A percentile compares a stretch with the other conserved stretches of the same genome.
Evolutionary conservation across 805 yeast species (phyloP).

Genomic region (Candida boleticola): DNA sequence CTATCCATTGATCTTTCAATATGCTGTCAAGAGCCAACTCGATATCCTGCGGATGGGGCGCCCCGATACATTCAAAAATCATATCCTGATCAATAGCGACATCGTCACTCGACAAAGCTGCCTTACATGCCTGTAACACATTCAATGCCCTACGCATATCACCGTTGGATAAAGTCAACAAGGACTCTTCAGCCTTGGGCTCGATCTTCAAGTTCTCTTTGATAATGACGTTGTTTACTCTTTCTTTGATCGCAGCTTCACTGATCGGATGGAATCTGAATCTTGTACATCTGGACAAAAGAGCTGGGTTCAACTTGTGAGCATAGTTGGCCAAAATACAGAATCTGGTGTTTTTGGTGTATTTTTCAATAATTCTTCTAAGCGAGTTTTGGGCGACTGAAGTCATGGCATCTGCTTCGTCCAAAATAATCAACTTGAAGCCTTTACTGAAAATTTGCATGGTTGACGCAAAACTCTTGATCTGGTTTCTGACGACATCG

Average conservation of each 20-base stretch:
- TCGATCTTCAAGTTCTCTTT: slow-evolving; percentile 62
- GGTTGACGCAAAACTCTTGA: slow-evolving; percentile 94
- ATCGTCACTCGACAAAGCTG: slow-evolving; percentile 52
- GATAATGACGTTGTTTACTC: slow-evolving; percentile 67
- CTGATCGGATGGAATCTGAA: slow-evolving; percentile 87
- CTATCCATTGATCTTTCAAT: slow-evolving; percentile 84
- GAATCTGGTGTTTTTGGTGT: slow-evolving; percentile 91
- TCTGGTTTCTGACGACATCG: slow-evolving; percentile 95
- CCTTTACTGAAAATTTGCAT: slow-evolving; percentile 87
- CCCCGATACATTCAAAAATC: slow-evolving; percentile 93
- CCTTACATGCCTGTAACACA: slow-evolving; percentile 90
- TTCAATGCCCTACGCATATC: slow-evolving; percentile 96
- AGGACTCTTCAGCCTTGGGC: slow-evolving; percentile 59
- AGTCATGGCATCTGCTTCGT: slow-evolving; percentile 96
- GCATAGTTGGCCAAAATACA: slow-evolving; percentile 95
- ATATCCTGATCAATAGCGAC: slow-evolving; percentile 63
- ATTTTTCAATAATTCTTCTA: slow-evolving; percentile 84
- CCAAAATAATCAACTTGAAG: slow-evolving; percentile 86
- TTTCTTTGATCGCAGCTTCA: slow-evolving; percentile 61
- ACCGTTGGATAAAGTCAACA: slow-evolving; percentile 77
- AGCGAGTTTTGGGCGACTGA: slow-evolving; percentile 82
- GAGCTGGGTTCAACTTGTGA: slow-evolving; percentile 93
- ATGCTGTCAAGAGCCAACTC: slow-evolving; percentile 73
- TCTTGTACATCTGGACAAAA: slow-evolving; percentile 90
- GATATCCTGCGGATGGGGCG: slow-evolving; percentile 87